These are phyloP conservation scores for Nidularia sp. DNA, from an alignment of 768 basidiomycete species.

Conservation along the genomic window DNA sequence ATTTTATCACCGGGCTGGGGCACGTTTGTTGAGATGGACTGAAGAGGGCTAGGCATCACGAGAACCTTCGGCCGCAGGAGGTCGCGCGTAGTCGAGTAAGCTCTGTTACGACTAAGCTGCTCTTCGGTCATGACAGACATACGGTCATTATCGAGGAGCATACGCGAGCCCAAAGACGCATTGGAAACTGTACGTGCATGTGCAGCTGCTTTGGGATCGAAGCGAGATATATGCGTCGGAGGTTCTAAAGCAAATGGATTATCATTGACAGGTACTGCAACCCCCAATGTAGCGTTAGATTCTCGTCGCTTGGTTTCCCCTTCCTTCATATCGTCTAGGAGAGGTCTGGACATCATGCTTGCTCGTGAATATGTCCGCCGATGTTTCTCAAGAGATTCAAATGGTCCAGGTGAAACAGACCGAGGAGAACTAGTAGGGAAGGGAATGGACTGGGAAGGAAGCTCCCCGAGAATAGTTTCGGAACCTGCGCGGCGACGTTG, in stretches of 20 bases:
- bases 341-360: slow-evolving; percentile 44
- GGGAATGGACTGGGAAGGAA: slow-evolving; percentile 44
- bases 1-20: slow-evolving; percentile 27
- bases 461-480: slow-evolving; percentile 41
- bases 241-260: slow-evolving; percentile 71
- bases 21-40: slow-evolving; percentile 35
- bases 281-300: slow-evolving; percentile 43
- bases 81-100: slow-evolving; percentile 71
- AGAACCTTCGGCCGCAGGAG: slow-evolving; percentile 88
- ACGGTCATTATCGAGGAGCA: slow-evolving; percentile 55
- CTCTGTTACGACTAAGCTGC: slow-evolving; percentile 41
- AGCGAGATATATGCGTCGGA: slow-evolving; percentile 63
- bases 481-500: slow-evolving; percentile 49
- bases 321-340: slow-evolving; percentile 34
- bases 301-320: slow-evolving; percentile 25
- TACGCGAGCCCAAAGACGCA: slow-evolving; percentile 61
- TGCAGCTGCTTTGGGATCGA: slow-evolving; percentile 72
- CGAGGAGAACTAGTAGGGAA: slow-evolving; percentile 59
- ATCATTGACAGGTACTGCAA: slow-evolving; percentile 37
- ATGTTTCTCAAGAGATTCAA: slow-evolving; percentile 22
- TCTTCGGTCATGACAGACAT: slow-evolving; percentile 37
- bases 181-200: slow-evolving; percentile 61
- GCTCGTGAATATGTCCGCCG: slow-evolving; percentile 45
- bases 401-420: slow-evolving; percentile 38
- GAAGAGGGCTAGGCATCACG: slow-evolving; percentile 89